phyloP scores from a whole-genome alignment of 2,329 filamentous ascomycete species.

The Lecanoromycetidae sp. region DNA sequence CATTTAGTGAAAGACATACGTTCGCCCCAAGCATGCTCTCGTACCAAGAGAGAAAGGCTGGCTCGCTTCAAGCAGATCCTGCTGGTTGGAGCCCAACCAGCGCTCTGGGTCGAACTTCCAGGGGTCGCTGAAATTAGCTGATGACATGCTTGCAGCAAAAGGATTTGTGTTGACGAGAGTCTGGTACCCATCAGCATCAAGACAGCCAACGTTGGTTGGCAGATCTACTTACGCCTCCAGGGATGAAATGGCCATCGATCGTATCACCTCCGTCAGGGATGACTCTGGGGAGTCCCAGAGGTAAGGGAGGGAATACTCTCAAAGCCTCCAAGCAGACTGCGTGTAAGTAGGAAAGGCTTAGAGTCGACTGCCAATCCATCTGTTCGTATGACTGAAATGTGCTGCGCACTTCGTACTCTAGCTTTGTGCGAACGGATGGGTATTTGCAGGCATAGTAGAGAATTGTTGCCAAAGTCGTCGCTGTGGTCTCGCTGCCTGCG shows the following conservation, averaged over 20 bases:
- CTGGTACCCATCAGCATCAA: background rate
- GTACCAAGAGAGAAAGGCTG: slow-evolving; percentile 13
- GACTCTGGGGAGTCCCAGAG: slow-evolving; percentile 19
- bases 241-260: background rate
- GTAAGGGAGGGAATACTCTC: slow-evolving; percentile 21
- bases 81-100: slow-evolving; percentile 1
- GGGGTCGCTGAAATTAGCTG: slow-evolving; percentile 5
- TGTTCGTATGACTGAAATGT: slow-evolving; percentile 21
- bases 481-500: slow-evolving; percentile 35
- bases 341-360: slow-evolving; percentile 24
- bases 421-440: slow-evolving; percentile 16
- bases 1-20: background rate
- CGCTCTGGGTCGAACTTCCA: slow-evolving; percentile 8
- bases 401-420: slow-evolving; percentile 18
- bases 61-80: background rate
- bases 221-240: background rate
- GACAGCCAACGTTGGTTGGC: background rate
- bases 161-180: slow-evolving; percentile 18
- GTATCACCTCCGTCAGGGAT: background rate
- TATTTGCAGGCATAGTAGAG: slow-evolving; percentile 26
- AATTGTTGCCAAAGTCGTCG: slow-evolving; percentile 29
- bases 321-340: slow-evolving; percentile 25
- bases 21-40: slow-evolving; percentile 11
- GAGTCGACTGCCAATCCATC: slow-evolving; percentile 24
- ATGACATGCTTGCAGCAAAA: slow-evolving; percentile 15